phyloP scores from a whole-genome alignment of 768 basidiomycete genomes.

The Floccularia luteovirens region DNA sequence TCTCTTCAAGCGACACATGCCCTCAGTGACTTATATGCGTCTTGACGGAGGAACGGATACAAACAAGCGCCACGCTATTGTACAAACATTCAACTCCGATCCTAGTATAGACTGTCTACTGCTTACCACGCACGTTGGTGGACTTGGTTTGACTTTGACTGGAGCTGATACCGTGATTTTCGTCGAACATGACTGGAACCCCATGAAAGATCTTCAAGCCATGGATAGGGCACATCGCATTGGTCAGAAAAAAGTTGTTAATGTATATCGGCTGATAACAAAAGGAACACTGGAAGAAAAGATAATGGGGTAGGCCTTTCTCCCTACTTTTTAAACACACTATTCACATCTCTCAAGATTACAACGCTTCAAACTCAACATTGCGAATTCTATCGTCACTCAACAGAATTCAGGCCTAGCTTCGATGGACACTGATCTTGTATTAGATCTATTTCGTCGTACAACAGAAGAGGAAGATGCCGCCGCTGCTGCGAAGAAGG shows the following conservation, averaged over 20 bases:
- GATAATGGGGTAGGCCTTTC: constrained; percentile 96
- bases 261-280: constrained; percentile 95
- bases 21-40: constrained; percentile 96
- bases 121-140: constrained; percentile 95
- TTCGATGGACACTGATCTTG: constrained; percentile 97
- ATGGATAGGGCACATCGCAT: constrained; percentile 99
- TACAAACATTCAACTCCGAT: constrained; percentile 97
- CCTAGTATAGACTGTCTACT: constrained; percentile 96
- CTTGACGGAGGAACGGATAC: constrained; percentile 91
- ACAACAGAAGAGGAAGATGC: constrained; percentile 75
- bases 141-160: constrained; percentile 90
- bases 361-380: constrained; percentile 98
- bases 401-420: constrained; percentile 93
- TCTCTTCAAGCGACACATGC: constrained; percentile 88
- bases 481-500: constrained; percentile 40
- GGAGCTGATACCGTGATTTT: constrained; percentile 99
- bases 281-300: constrained; percentile 98
- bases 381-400: constrained; percentile 93
- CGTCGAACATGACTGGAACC: constrained; percentile 99
- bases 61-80: constrained; percentile 91
- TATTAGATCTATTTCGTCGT: constrained; percentile 86
- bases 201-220: constrained; percentile 98
- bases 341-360: constrained; percentile 42
- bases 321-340: background rate
- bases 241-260: constrained; percentile 98